Conservation (phyloP, 768 basidiomycete species). For the Dacryopinax spathularia region DNA sequence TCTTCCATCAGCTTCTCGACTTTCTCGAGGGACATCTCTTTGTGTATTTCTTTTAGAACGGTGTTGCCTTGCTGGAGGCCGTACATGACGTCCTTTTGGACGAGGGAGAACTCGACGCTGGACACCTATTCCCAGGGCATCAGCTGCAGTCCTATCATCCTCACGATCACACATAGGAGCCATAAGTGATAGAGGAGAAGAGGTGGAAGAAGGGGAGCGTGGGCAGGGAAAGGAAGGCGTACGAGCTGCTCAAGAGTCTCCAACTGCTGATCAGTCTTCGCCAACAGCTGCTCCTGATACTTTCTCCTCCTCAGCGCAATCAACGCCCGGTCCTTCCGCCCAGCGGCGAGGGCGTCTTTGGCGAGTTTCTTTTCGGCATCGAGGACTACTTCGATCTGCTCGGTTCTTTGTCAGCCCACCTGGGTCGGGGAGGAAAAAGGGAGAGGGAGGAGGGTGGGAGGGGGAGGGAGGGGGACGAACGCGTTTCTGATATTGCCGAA, state of each 20-base stretch:
- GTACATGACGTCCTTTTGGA: constrained; percentile 83
- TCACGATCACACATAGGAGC: neutral
- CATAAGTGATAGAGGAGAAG: neutral
- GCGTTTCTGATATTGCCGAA: constrained; percentile 91
- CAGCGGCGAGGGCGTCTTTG: constrained; percentile 59
- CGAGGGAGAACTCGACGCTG: constrained; percentile 88
- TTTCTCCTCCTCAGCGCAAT: constrained; percentile 80
- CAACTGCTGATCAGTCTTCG: constrained; percentile 80
- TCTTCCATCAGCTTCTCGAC: constrained; percentile 93
- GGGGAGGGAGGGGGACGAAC: constrained; percentile 28
- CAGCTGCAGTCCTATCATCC: neutral
- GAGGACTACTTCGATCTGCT: constrained; percentile 70
- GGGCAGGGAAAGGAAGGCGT: constrained; percentile 17
- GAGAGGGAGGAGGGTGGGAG: neutral
- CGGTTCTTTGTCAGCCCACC: neutral
- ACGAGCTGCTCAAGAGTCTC: constrained; percentile 82
- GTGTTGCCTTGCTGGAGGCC: constrained; percentile 88
- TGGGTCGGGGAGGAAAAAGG: neutral
- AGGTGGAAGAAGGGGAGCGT: neutral
- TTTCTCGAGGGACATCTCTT: constrained; percentile 78
- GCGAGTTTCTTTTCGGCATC: constrained; percentile 85
- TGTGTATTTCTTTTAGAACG: constrained; percentile 85
- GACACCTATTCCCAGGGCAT: constrained; percentile 48
- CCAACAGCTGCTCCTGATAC: constrained; percentile 77
- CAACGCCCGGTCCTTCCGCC: constrained; percentile 76